phyloP scores from a whole-genome alignment of 1,284 basidiomycete genomes.

The Cutaneotrichosporon sp. region DNA sequence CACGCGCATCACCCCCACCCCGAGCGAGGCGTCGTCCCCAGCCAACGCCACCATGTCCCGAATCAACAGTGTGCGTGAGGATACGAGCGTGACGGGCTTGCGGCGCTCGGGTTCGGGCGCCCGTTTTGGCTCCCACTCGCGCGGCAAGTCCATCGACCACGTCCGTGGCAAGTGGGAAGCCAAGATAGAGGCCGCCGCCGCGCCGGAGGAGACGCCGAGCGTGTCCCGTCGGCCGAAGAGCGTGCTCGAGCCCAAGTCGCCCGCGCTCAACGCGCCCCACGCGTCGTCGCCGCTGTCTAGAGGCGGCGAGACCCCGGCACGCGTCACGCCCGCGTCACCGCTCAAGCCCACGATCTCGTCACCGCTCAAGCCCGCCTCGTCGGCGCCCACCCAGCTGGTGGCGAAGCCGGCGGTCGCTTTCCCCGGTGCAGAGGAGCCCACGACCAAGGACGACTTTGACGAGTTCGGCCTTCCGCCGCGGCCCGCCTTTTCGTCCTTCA shows the following conservation, averaged over 20 bases:
- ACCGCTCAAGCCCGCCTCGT: slow-evolving; percentile 2
- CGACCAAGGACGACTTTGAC: neutral
- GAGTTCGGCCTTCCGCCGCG: slow-evolving; percentile 9
- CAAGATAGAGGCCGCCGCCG: slow-evolving; percentile 37
- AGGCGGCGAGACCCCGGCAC: neutral
- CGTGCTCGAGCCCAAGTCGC: slow-evolving; percentile 7
- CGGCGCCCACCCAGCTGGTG: neutral
- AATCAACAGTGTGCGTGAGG: slow-evolving; percentile 25
- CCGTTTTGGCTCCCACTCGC: slow-evolving; percentile 20
- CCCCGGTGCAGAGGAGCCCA: neutral
- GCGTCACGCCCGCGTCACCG: slow-evolving; percentile 6
- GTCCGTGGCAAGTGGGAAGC: slow-evolving; percentile 48
- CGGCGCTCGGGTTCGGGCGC: slow-evolving; percentile 30
- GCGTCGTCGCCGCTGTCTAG: neutral
- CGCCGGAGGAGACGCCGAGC: neutral
- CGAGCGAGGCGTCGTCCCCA: slow-evolving; percentile 6
- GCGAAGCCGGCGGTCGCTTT: neutral
- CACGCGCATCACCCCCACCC: slow-evolving; percentile 33
- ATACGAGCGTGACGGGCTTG: slow-evolving; percentile 14
- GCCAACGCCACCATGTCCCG: slow-evolving; percentile 10
- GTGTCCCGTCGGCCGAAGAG: neutral
- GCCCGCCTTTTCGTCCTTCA: slow-evolving; percentile 10
- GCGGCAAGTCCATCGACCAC: slow-evolving; percentile 41
- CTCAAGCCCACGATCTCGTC: neutral
- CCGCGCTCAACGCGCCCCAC: neutral